Evolutionary conservation across 306 rosid species (phyloP), one percentile per base, ranked within the genome.

Genomic region (Begonia fuchsioides): DNA sequence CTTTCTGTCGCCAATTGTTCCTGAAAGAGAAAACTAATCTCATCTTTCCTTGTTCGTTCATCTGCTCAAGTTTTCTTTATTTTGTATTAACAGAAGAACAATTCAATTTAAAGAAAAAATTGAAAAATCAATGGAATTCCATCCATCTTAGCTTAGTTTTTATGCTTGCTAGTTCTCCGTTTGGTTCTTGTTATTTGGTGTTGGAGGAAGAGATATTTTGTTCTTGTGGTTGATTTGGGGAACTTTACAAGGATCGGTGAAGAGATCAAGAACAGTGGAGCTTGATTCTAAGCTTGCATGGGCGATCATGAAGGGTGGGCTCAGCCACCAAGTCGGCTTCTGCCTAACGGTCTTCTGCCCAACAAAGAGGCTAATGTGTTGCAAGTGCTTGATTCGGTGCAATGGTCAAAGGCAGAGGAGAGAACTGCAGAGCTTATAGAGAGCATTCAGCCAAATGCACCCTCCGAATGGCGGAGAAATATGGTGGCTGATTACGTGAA

Each of bases 221-320:
- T 52, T 57, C 39, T 56, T 49, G 54, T 52, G 56, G 47, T 68
- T 53, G 62, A 45, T 58, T 48, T 54, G 50, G 63, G 53, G 55
- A 60, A 43, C 43, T 53, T 58, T 53, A 61, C 51, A 43, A 9
- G 13, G 6, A 38, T 32, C 10, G 39, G 8, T 35, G 12, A 43
- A 40, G 49, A 17, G 38, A 39, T 12, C 5, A 18, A 13, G 9
- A 15, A 45, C 53, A 55, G 63, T 67, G 44, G 53, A 68, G 72
- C 59, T 78, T 51, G 60, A 66, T 61, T 38, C 15, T 68, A 56
- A 70, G 93, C 59, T 73, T 79, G 93, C 75, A 92, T 92, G 99
- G 99, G 94, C 60, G 87, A 86, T 67, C 88, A 71, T 77, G 98
- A 92, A 66, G 86, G 64, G 44, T 75, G 87, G 87, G 77, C 81